Percentiles rank a stretch among this genome's conserved stretches.
Conservation (phyloP, 345 rosid species). For the Populus deltoides region DNA sequence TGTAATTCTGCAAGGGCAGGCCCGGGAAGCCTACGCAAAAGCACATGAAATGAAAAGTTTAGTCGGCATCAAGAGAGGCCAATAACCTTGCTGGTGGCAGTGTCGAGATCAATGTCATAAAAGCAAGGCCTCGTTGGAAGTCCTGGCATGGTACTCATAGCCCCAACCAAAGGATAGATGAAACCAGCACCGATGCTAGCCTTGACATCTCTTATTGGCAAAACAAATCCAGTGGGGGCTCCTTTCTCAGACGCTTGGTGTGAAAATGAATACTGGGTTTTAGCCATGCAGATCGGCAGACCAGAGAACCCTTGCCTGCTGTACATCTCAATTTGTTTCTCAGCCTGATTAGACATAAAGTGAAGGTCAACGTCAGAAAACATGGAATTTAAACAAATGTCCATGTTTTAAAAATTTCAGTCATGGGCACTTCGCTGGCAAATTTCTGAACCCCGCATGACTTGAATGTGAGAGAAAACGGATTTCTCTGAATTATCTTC, state of each 20-base stretch:
- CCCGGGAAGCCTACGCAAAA: neutral
- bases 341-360: conserved; percentile 56
- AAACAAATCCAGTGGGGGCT: conserved; percentile 74
- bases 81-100: conserved; percentile 73
- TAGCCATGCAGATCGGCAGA: conserved; percentile 98
- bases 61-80: conserved; percentile 63
- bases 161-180: conserved; percentile 92
- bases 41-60: neutral
- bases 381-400: neutral
- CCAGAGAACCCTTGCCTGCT: conserved; percentile 78
- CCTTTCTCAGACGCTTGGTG: conserved; percentile 79
- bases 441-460: neutral
- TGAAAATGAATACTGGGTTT: conserved; percentile 94
- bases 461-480: neutral
- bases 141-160: conserved; percentile 98
- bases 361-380: neutral
- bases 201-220: conserved; percentile 90
- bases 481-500: neutral
- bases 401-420: neutral
- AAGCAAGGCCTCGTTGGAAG: conserved; percentile 98
- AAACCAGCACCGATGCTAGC: conserved; percentile 98
- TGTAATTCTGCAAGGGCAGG: neutral
- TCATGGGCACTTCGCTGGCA: neutral
- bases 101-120: conserved; percentile 82
- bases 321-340: conserved; percentile 95